Conservation (phyloP, 768 basidiomycete species). For the Naematelia aurantialba region DNA sequence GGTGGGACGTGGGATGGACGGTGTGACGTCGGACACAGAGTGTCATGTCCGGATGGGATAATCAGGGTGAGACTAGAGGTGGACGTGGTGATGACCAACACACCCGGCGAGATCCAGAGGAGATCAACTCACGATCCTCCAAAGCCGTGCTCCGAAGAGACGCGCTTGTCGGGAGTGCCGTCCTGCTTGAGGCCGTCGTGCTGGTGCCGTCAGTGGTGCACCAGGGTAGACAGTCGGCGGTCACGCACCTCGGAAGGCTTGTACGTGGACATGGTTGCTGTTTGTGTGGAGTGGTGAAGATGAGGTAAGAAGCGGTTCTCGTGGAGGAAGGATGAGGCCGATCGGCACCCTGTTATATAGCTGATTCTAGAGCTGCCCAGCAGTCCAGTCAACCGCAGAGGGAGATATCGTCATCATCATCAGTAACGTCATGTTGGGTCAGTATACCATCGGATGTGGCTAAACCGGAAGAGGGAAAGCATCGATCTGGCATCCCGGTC, state of each 20-base stretch:
- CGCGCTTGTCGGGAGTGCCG: slow-evolving; percentile 51
- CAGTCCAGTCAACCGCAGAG: not conserved
- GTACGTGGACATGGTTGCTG: slow-evolving; percentile 48
- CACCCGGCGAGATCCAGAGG: too few relatives aligned
- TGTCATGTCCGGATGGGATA: too few relatives aligned
- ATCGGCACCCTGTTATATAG: not conserved
- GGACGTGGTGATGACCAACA: too few relatives aligned
- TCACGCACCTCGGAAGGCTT: slow-evolving; percentile 50
- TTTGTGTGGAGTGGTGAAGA: slow-evolving; percentile 18
- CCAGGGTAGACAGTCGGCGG: not conserved
- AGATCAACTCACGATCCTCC: slow-evolving; percentile 36
- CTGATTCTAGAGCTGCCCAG: not conserved
- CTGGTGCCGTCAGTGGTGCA: slow-evolving; percentile 6
- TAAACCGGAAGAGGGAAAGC: not conserved
- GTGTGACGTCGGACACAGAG: too few relatives aligned
- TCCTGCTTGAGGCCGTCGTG: slow-evolving; percentile 51
- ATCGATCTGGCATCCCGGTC: not conserved
- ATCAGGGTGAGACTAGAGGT: too few relatives aligned
- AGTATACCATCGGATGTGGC: not conserved
- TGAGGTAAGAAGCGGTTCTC: not conserved
- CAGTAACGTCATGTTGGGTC: not conserved
- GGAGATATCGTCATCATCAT: too few relatives aligned
- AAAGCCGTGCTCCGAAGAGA: slow-evolving; percentile 51
- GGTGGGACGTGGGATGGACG: too few relatives aligned
- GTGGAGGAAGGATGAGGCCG: not conserved